Evolutionary conservation across 2,329 filamentous ascomycete genomes (phyloP).

Genomic region (Claviceps arundinis): DNA sequence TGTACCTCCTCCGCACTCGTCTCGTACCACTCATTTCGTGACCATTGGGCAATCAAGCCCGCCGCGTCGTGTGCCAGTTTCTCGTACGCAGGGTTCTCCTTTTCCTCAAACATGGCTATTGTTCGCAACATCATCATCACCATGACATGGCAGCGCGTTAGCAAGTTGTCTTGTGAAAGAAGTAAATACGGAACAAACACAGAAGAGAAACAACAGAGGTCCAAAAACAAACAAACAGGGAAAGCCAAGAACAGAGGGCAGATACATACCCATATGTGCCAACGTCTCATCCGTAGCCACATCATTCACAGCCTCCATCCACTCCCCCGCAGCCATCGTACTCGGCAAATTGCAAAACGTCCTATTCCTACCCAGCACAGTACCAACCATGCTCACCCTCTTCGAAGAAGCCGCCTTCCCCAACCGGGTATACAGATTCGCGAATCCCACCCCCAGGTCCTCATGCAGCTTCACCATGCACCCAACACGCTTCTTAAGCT

Average conservation of each 20-base stretch:
- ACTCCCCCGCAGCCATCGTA: constrained; percentile 39
- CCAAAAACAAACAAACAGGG: constrained; percentile 7
- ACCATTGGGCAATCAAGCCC: constrained; percentile 52
- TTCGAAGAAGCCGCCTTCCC: constrained; percentile 51
- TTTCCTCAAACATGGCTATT: constrained; percentile 58
- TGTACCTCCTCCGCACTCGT: constrained; percentile 9
- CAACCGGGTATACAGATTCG: constrained; percentile 77
- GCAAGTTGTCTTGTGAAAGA: background rate
- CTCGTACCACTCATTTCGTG: constrained; percentile 51
- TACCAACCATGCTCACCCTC: constrained; percentile 38
- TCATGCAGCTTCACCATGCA: constrained; percentile 50
- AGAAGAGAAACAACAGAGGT: background rate
- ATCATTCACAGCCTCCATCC: constrained; percentile 66
- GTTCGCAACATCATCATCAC: background rate
- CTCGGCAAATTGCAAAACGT: constrained; percentile 81
- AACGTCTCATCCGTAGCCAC: constrained; percentile 62
- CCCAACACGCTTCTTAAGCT: constrained; percentile 62
- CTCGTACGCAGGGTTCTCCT: constrained; percentile 60
- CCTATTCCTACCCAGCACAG: constrained; percentile 54
- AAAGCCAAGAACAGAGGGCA: background rate
- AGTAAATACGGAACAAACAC: background rate
- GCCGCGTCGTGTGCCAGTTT: constrained; percentile 52
- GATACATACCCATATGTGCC: constrained; percentile 57
- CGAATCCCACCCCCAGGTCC: constrained; percentile 61
- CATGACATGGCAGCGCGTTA: constrained; percentile 5